Conservation (phyloP, 805 yeast genomes). For the Saccharomycopsis oosterbeekiorum region DNA sequence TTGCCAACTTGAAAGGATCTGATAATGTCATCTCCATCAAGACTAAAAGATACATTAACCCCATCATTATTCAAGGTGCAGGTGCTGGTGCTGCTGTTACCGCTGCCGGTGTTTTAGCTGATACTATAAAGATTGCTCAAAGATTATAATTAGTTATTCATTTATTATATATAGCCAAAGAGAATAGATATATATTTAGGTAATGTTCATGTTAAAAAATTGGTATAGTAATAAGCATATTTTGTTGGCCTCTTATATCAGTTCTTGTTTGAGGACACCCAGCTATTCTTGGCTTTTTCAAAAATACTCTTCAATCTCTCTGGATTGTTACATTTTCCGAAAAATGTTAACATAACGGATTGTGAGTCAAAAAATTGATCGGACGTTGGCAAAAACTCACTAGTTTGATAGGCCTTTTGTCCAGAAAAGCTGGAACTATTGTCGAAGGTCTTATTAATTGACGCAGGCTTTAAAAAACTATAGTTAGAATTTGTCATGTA, state of each 20-base stretch:
- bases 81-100: conserved; percentile 80
- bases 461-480: background rate
- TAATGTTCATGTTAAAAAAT: too few relatives aligned
- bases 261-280: background rate
- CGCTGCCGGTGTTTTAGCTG: conserved; percentile 79
- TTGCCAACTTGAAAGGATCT: conserved; percentile 90
- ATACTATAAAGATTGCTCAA: conserved; percentile 84
- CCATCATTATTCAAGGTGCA: conserved; percentile 95
- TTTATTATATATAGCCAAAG: background rate
- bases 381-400: conserved; percentile 18
- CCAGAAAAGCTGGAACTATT: background rate
- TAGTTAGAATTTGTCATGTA: background rate
- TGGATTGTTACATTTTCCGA: conserved; percentile 48
- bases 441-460: background rate
- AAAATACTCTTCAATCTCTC: conserved; percentile 42
- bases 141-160: conserved; percentile 30
- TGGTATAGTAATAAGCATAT: too few relatives aligned
- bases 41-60: conserved; percentile 87
- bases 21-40: conserved; percentile 91
- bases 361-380: conserved; percentile 49
- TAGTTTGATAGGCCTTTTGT: conserved; percentile 2
- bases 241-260: too few relatives aligned
- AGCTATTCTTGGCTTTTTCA: conserved; percentile 37
- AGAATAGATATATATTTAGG: too few relatives aligned
- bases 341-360: conserved; percentile 59